Percentiles rank a stretch among this genome's conserved stretches.
Conservation (phyloP, 805 yeast species). For the Trichomonascus vanleenenianus region DNA sequence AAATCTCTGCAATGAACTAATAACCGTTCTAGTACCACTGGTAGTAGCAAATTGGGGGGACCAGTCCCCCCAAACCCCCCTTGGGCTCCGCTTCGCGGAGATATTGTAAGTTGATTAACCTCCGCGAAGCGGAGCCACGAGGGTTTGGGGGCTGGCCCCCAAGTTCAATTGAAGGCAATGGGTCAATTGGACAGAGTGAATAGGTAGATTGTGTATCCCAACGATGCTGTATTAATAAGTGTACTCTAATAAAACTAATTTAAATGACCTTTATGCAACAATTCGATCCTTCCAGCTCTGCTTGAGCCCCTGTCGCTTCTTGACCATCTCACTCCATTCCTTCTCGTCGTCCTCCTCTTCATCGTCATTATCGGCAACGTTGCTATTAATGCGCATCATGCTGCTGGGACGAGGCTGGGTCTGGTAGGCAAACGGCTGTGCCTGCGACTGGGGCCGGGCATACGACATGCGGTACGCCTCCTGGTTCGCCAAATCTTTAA, state of each 20-base stretch:
- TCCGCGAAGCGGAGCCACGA: too few species aligned
- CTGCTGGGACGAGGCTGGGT: slow-evolving; percentile 1
- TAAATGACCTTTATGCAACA: neutral
- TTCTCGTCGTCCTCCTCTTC: slow-evolving; percentile 22
- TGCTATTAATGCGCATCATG: neutral
- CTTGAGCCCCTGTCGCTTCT: slow-evolving; percentile 17
- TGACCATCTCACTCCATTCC: slow-evolving; percentile 20
- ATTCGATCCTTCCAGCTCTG: slow-evolving; percentile 17
- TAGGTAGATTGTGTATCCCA: neutral
- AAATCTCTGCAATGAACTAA: too few species aligned
- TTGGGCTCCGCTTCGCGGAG: too few species aligned
- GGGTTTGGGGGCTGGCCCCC: too few species aligned
- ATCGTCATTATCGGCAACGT: slow-evolving; percentile 14
- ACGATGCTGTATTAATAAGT: neutral
- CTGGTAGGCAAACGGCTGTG: slow-evolving; percentile 1
- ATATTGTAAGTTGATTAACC: too few species aligned
- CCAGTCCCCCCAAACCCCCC: too few species aligned
- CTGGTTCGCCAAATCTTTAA: slow-evolving; percentile 4
- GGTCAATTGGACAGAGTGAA: neutral
- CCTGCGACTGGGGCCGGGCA: neutral
- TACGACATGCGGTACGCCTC: neutral
- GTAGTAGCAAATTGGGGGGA: too few species aligned
- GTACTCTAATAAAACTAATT: neutral
- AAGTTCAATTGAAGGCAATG: neutral
- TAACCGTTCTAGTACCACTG: too few species aligned